Percentiles rank a stretch among this genome's conserved stretches.
Evolutionary conservation across 805 yeast genomes (phyloP).

Genomic region (Debaryomyces hansenii): DNA sequence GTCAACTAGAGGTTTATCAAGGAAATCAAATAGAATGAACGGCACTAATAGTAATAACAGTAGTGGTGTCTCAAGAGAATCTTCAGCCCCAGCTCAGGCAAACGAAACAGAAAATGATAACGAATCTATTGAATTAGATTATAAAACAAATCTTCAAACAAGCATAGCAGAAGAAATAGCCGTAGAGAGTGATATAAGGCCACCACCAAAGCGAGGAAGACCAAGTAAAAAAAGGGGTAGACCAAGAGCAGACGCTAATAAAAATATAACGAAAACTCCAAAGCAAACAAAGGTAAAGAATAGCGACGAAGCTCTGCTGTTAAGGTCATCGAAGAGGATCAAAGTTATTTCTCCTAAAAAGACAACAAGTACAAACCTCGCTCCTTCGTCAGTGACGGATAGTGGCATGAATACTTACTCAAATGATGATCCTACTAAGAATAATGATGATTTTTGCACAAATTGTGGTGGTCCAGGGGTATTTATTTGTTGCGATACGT

Average conservation of each 20-base stretch:
- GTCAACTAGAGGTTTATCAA: conserved; percentile 34
- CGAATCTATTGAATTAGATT: conserved; percentile 10
- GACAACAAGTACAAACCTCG: conserved; percentile 24
- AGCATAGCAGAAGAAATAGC: conserved; percentile 10
- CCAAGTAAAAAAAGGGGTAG: conserved; percentile 1
- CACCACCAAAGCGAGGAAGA: conserved; percentile 6
- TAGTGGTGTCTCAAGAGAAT: conserved; percentile 5
- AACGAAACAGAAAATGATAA: conserved; percentile 10
- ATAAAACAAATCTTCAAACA: conserved; percentile 14
- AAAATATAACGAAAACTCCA: conserved; percentile 5
- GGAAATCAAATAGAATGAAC: conserved; percentile 7
- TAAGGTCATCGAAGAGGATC: conserved; percentile 18
- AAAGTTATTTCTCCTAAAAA: conserved; percentile 37
- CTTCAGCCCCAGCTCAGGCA: conserved; percentile 13
- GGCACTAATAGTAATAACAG: background rate
- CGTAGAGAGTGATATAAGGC: conserved; percentile 19
- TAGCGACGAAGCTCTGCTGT: conserved; percentile 9
- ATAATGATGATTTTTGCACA: conserved; percentile 88
- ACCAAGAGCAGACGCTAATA: background rate
- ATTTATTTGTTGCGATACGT: conserved; percentile 89
- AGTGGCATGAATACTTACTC: conserved; percentile 3
- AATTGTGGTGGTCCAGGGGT: conserved; percentile 88
- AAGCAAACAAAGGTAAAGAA: conserved; percentile 4
- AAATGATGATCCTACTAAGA: conserved; percentile 13
- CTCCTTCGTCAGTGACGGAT: conserved; percentile 15